Evolutionary conservation across 2,329 filamentous ascomycete species (phyloP), one percentile per base, ranked within the genome.

Genomic region (Metarhizium sp.): DNA sequence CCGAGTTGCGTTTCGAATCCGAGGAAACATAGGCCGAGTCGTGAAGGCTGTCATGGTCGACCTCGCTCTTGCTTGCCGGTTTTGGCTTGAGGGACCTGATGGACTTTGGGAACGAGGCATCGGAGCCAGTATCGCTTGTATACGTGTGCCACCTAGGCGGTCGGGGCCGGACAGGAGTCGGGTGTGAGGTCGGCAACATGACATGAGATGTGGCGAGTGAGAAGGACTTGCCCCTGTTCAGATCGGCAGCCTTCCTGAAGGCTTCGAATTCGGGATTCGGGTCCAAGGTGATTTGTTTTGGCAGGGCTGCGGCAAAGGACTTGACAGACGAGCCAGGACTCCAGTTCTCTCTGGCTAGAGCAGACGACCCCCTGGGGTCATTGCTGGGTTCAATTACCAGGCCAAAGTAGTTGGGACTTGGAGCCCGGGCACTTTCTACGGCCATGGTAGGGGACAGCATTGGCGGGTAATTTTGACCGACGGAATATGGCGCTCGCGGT

Each of bases 341-440:
- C 87, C 88, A 92, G 69, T 88, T 88, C 60, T 84, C 82, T 55
- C 82, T 82, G 1, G 84, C 78, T 59, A 87, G 76, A 38, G 77
- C 76, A 4, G 78, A 80, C 2, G 85, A 86, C 53, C 86, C 84
- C 58, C 84, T 79, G 29, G 80, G 76, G 58, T 88, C 84, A 55
- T 72, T 76, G 49, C 73, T 70, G 20, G 81, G 69, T 57, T 90
- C 85, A 59, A 89, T 73, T 34, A 84, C 76, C 57, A 95, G 81
- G 55, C 88, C 88, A 68, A 96, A 96, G 71, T 96, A 96, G 68
- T 92, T 95, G 13, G 90, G 89, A 67, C 89, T 92, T 10, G 84
- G 73, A 1, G 79, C 72, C 59, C 77, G 74, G 16, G 65, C 66
- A 45, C 76, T 73, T 2, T 64, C 55, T 6, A 25, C 43, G 5